phyloP scores from a whole-genome alignment of 2,329 filamentous ascomycete genomes.

The Aspergillus sp. region DNA sequence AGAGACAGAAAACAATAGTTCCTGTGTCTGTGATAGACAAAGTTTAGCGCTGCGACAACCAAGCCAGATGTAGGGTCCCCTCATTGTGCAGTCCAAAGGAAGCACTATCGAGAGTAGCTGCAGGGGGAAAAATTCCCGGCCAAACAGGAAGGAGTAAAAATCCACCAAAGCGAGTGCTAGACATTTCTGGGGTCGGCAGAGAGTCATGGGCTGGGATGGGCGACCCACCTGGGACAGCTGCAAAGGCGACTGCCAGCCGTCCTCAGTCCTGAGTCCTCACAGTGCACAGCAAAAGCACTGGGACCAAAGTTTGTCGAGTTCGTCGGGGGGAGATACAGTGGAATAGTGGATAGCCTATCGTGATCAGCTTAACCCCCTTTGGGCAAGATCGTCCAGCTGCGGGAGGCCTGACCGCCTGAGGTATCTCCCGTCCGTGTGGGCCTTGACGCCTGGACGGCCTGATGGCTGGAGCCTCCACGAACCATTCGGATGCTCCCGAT shows the following conservation, averaged over 20 bases:
- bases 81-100: background rate
- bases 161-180: background rate
- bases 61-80: too few relatives aligned
- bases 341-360: too few relatives aligned
- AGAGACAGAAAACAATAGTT: background rate
- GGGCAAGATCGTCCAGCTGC: background rate
- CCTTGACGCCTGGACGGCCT: background rate
- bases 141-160: background rate
- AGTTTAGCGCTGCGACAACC: too few relatives aligned
- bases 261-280: too few relatives aligned
- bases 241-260: too few relatives aligned
- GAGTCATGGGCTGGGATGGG: too few relatives aligned
- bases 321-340: too few relatives aligned
- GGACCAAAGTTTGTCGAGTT: too few relatives aligned
- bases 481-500: constrained; percentile 19
- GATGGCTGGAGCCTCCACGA: constrained; percentile 2
- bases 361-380: background rate
- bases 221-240: too few relatives aligned
- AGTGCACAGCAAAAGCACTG: too few relatives aligned
- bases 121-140: background rate
- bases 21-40: too few relatives aligned
- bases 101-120: background rate
- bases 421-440: background rate
- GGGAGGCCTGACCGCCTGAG: background rate
- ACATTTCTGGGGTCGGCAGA: too few relatives aligned